Base-by-base conservation (phyloP, 495 filamentous ascomycete species). In the Lentithecium fluviatile region DNA sequence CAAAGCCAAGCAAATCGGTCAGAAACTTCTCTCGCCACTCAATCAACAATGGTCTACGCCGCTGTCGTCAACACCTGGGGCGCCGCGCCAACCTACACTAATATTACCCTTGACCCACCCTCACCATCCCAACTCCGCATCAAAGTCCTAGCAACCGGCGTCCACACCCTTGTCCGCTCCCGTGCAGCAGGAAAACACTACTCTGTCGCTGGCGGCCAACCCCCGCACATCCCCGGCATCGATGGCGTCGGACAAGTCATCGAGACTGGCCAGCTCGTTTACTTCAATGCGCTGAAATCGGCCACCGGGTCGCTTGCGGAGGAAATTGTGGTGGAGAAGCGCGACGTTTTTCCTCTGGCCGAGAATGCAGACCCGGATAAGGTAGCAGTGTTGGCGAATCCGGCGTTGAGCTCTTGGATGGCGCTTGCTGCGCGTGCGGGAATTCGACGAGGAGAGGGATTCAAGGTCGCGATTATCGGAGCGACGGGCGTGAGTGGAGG, bases 361-460 rank as follows among this genome's bases (percentile, higher is more conserved):
- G 69, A 66, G 19, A 61, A 58, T 43, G 66, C 74, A n/a, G 74
- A 79, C 56, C 72, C 74, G 0, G 58, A 72, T 6, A 67, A 73
- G 20, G 73, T 75, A 12, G 79, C 79, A 2, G 78, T 70, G 8
- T 60, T 75, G 23, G 68, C 76, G 25, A 82, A 81, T 56, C 77
- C 78, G 1, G 76, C 69, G 23, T 70, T 78, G 70, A 75, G 71
- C 36, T 73, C 71, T 23, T 80, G 77, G 69, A 71, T 73, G 70
- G 69, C 69, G 10, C 64, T 81, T 11, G 70, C 66, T 10, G 60
- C 69, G n/a, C 76, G 77, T 21, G 58, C 42, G 1, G 65, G 69
- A 24, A 54, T 77, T 0, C 67, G 66, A 25, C 20, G 34, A n/a
- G 43, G 43, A n/a, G 26, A 54, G 32, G 62, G 70, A 34, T 78